A percentile compares a stretch with the other conserved stretches of the same genome.
Conservation (phyloP, 148 eudicot species). For the Cornus kousa region DNA sequence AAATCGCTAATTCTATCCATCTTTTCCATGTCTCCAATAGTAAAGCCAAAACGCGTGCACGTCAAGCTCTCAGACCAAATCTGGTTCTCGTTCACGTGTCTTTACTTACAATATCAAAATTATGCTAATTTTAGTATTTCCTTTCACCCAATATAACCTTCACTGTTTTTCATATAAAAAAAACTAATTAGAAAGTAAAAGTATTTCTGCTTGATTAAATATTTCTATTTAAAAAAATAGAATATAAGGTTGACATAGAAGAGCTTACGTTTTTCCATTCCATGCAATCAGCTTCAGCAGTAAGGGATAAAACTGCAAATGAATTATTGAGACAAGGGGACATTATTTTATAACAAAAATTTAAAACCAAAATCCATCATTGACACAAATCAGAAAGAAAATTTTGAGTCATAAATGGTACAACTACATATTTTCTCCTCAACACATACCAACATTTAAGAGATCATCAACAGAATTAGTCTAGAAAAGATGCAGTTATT, state of each 20-base stretch:
- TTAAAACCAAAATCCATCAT: neutral
- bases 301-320: slow-evolving; percentile 87
- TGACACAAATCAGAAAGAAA: neutral
- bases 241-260: slow-evolving; percentile 2
- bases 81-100: too few relatives aligned
- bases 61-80: too few relatives aligned
- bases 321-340: slow-evolving; percentile 20
- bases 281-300: slow-evolving; percentile 90
- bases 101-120: too few relatives aligned
- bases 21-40: too few relatives aligned
- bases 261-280: slow-evolving; percentile 92
- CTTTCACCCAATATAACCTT: too few relatives aligned
- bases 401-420: neutral
- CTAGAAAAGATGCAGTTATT: too few relatives aligned
- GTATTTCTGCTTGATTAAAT: neutral
- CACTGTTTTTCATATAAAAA: neutral
- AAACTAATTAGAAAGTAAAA: neutral
- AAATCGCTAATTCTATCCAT: too few relatives aligned
- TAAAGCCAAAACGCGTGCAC: too few relatives aligned
- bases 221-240: neutral
- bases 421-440: too few relatives aligned
- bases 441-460: too few relatives aligned
- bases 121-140: too few relatives aligned
- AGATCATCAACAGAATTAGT: too few relatives aligned
- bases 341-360: neutral